Evolutionary conservation across 805 yeast genomes (phyloP), one percentile per base, ranked within the genome.

Genomic region (Kurtzmaniella fragi): DNA sequence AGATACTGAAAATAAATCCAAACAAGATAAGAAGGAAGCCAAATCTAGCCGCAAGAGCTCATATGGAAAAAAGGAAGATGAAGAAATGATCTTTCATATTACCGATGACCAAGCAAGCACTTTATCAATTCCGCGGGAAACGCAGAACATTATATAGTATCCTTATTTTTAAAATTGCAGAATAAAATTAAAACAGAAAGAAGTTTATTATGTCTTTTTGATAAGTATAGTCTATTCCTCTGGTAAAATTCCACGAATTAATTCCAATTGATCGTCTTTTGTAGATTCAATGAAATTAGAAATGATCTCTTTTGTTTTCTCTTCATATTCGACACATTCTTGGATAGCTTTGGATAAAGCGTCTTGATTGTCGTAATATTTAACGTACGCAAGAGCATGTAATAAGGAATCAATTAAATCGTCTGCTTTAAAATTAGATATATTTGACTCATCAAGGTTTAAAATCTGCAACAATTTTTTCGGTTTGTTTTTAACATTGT

Each of bases 381-480:
- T 41, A n/a, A 50, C 43, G 5, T 56, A 47, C 11, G 60, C 59
- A 6, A 61, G 41, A 39, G 54, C 62, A 42, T 68, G 68, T 26
- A 68, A 48, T 17, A 64, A 48, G 14, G 65, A 56, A 43, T 68
- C 74, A n/a, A 65, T 53, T 45, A 68, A 54, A 48, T 68, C 74
- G 41, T 68, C 74, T 13, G 57, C 41, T 41, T 68, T 68, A 5
- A 45, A 41, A 31, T 50, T 34, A 17, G 42, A n/a, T 23, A 34
- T 36, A 38, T 34, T 6, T 32, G 38, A 20, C 15, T 38, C 31
- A 35, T 40, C 35, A 41, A 39, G 4, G 46, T 39, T 10, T 20
- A 34, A 43, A 25, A 14, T 33, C 38, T 15, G 14, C 31, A 8
- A 31, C 23, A 8, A 32, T 15, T 29, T 28, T 8, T 7, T 20